Evolutionary conservation across 2,329 filamentous ascomycete species (phyloP).

Genomic region (Lojkania enalia): DNA sequence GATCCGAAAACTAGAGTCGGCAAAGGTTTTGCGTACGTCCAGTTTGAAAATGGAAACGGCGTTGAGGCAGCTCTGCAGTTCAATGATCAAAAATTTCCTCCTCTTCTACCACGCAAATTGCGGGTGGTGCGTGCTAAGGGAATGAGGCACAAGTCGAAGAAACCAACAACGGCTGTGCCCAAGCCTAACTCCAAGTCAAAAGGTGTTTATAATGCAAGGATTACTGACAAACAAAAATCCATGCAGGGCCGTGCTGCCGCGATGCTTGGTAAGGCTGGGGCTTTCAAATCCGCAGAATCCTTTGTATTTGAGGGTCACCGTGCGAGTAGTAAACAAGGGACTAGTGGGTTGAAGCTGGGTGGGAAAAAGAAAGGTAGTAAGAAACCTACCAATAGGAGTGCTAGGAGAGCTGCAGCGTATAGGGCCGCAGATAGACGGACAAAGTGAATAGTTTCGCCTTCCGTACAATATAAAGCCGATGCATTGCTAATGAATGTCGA

Average conservation of each 20-base stretch:
- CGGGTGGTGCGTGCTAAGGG: constrained; percentile 87
- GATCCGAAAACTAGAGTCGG: constrained; percentile 89
- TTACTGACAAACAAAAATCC: constrained; percentile 70
- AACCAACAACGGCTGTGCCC: constrained; percentile 34
- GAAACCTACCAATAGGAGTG: constrained; percentile 49
- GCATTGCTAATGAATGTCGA: too few species aligned
- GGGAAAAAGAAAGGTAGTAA: constrained; percentile 54
- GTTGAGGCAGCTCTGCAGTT: constrained; percentile 90
- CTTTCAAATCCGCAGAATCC: constrained; percentile 65
- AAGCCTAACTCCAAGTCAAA: constrained; percentile 33
- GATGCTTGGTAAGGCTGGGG: constrained; percentile 71
- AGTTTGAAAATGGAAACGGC: constrained; percentile 83
- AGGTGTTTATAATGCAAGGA: constrained; percentile 69
- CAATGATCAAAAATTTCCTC: constrained; percentile 89
- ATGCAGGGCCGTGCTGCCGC: constrained; percentile 73
- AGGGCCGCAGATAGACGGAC: constrained; percentile 47
- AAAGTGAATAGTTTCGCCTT: too few species aligned
- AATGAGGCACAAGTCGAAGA: constrained; percentile 47
- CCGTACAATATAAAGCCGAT: too few species aligned
- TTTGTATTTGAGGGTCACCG: constrained; percentile 83
- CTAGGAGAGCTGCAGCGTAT: constrained; percentile 50
- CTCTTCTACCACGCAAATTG: constrained; percentile 85
- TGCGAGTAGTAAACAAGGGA: constrained; percentile 68
- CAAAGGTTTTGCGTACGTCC: constrained; percentile 97
- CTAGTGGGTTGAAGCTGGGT: constrained; percentile 62